These are phyloP conservation scores for Pseudocercospora macadamiae DNA, from an alignment of 2,329 filamentous ascomycete genomes.

Conservation along the genomic window DNA sequence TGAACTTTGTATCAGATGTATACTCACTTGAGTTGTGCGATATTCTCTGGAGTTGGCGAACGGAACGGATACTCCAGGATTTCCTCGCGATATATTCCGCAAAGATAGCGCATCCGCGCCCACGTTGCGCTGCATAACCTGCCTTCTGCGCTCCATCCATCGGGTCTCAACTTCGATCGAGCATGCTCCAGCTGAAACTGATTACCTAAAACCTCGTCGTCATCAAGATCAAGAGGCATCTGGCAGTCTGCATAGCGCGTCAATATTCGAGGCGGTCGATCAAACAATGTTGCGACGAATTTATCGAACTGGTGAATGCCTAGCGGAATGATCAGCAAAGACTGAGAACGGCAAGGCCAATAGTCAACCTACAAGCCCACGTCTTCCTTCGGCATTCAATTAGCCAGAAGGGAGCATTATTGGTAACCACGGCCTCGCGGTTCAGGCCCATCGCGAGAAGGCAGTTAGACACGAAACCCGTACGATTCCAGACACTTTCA, in stretches of 20 bases:
- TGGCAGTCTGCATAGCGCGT: conserved; percentile 14
- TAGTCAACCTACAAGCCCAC: conserved; percentile 15
- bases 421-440: conserved; percentile 23
- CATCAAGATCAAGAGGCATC: conserved; percentile 8
- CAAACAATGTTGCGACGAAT: conserved; percentile 23
- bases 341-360: too few relatives aligned
- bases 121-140: conserved; percentile 19
- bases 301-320: conserved; percentile 26
- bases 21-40: not conserved
- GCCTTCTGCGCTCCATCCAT: conserved; percentile 19
- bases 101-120: conserved; percentile 17
- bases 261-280: conserved; percentile 25
- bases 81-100: conserved; percentile 14
- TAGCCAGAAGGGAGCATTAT: conserved; percentile 25
- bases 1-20: too few relatives aligned
- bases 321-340: too few relatives aligned
- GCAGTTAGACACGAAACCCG: conserved; percentile 67
- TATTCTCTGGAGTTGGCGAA: not conserved
- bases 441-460: conserved; percentile 57
- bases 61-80: conserved; percentile 6
- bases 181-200: conserved; percentile 9
- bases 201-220: conserved; percentile 10
- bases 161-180: conserved; percentile 8
- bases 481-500: conserved; percentile 15
- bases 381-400: conserved; percentile 24